Evolutionary conservation across 2,329 filamentous ascomycete genomes (phyloP).

Genomic region (Penicillium sclerotigenum): DNA sequence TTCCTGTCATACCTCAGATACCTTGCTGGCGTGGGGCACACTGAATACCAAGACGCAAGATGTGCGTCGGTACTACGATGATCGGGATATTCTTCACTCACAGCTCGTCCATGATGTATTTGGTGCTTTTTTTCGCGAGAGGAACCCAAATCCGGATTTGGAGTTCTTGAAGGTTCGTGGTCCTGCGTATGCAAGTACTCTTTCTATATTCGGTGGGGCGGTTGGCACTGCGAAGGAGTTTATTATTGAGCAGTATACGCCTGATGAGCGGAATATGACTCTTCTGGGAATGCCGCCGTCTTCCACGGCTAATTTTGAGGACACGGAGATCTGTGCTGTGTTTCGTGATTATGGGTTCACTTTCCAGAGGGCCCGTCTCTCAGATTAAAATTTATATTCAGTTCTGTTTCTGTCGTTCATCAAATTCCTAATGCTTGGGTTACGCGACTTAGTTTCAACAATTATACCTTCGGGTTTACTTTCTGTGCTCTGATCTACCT

Average conservation of each 20-base stretch:
- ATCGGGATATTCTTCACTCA: constrained; percentile 20
- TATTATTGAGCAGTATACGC: constrained; percentile 11
- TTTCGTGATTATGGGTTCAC: constrained; percentile 27
- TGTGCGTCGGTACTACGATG: constrained; percentile 24
- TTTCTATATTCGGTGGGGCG: constrained; percentile 8
- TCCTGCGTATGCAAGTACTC: constrained; percentile 20
- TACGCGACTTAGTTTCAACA: not conserved
- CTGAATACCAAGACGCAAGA: constrained; percentile 24
- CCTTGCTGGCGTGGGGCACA: constrained; percentile 29
- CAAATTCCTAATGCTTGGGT: not conserved
- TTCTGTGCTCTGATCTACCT: not conserved
- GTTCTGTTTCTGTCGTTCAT: not conserved
- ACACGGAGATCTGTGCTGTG: constrained; percentile 19
- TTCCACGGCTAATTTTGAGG: constrained; percentile 9
- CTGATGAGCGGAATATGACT: constrained; percentile 9
- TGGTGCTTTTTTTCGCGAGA: constrained; percentile 21
- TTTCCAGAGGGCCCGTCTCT: constrained; percentile 21
- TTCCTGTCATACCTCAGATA: constrained; percentile 27
- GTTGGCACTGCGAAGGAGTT: not conserved
- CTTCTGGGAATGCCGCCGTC: constrained; percentile 18
- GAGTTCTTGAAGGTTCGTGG: constrained; percentile 19
- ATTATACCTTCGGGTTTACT: not conserved
- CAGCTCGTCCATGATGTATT: constrained; percentile 28
- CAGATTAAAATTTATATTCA: not conserved
- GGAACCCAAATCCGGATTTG: constrained; percentile 22